Percentiles rank a stretch among this genome's conserved stretches.
Evolutionary conservation across 2,329 filamentous ascomycete genomes (phyloP).

Genomic region (Diaporthe sp.): DNA sequence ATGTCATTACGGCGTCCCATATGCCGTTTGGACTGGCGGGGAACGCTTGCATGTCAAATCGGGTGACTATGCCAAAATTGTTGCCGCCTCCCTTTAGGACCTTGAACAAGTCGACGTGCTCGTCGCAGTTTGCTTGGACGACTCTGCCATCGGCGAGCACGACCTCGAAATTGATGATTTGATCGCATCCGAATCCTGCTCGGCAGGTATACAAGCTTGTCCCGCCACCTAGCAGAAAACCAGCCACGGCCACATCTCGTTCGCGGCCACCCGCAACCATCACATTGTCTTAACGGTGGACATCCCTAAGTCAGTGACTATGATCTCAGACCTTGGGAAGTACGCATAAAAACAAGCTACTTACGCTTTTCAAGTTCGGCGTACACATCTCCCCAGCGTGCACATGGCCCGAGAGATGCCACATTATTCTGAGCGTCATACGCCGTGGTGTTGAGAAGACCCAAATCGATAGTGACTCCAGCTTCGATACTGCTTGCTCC

Average conservation of each 20-base stretch:
- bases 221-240: constrained; percentile 15
- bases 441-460: neutral
- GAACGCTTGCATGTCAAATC: constrained; percentile 37
- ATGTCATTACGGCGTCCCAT: constrained; percentile 37
- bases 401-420: neutral
- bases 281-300: neutral
- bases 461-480: constrained; percentile 11
- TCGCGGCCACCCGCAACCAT: constrained; percentile 22
- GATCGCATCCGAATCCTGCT: constrained; percentile 12
- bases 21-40: constrained; percentile 29
- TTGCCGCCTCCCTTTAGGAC: constrained; percentile 44
- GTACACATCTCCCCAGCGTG: constrained; percentile 20
- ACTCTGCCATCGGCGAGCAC: constrained; percentile 26
- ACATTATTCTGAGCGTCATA: constrained; percentile 7
- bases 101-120: constrained; percentile 11
- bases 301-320: neutral
- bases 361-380: constrained; percentile 9
- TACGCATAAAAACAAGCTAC: neutral
- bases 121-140: neutral
- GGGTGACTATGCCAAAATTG: constrained; percentile 53
- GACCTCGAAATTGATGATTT: constrained; percentile 23
- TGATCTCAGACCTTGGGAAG: rapidly evolving
- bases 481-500: constrained; percentile 12
- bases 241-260: constrained; percentile 4
- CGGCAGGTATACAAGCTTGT: constrained; percentile 3